Evolutionary conservation across 305 asterid genomes (phyloP).

Genomic region (Withania somnifera): DNA sequence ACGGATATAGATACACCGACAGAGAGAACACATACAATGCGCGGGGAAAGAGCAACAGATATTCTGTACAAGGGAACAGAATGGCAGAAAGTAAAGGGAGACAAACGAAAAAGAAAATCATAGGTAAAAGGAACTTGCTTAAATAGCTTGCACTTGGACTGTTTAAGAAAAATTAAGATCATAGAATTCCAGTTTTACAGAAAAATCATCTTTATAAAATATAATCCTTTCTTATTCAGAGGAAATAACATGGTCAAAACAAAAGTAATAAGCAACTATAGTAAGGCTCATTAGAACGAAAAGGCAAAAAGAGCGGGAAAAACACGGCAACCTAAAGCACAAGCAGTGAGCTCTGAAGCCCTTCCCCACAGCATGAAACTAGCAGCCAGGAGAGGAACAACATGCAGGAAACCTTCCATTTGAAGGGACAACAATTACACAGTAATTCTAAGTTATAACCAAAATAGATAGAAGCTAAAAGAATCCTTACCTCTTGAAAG

Average conservation of each 20-base stretch:
- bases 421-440: neutral
- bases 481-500: conserved; percentile 60
- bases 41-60: neutral
- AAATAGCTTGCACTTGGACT: neutral
- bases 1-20: no score
- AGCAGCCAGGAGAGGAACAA: neutral
- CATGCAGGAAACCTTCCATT: neutral
- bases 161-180: neutral
- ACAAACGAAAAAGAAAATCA: neutral
- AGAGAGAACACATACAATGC: neutral
- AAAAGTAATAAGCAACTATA: neutral
- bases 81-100: neutral
- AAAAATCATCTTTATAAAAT: neutral
- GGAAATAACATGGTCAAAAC: neutral
- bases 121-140: neutral
- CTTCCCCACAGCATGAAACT: neutral
- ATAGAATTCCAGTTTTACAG: neutral
- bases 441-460: neutral
- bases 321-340: neutral
- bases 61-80: neutral
- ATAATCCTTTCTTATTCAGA: neutral
- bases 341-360: neutral
- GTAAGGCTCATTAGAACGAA: neutral
- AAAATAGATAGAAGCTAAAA: neutral
- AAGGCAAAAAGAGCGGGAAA: neutral